A percentile compares a stretch with the other conserved stretches of the same genome.
Evolutionary conservation across 768 basidiomycete genomes (phyloP).

Genomic region (Xerocomellus amylosporus): DNA sequence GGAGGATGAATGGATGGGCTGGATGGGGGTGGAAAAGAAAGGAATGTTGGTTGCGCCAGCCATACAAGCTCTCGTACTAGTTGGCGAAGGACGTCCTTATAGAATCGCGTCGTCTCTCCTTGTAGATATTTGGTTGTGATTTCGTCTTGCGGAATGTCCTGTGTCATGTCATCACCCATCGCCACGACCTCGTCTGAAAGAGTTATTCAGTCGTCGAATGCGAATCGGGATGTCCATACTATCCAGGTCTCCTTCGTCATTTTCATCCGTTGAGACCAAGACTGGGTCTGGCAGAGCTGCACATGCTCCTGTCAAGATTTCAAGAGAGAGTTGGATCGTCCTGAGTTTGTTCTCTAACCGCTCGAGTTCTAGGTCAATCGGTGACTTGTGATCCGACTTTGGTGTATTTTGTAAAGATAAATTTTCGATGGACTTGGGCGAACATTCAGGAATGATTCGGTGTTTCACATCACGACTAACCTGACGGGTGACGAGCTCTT

Average conservation of each 20-base stretch:
- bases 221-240: constrained; percentile 19
- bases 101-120: constrained; percentile 30
- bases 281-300: constrained; percentile 83
- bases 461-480: constrained; percentile 32
- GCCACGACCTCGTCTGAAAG: constrained; percentile 45
- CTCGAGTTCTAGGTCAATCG: constrained; percentile 68
- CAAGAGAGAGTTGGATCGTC: constrained; percentile 78
- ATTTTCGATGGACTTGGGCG: constrained; percentile 48
- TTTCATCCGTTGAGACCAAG: constrained; percentile 35
- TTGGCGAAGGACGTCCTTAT: constrained; percentile 44
- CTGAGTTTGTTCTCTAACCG: constrained; percentile 66
- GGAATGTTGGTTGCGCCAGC: constrained; percentile 68
- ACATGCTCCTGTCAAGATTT: constrained; percentile 85
- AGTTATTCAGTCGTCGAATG: constrained; percentile 28
- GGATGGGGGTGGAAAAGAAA: constrained; percentile 78
- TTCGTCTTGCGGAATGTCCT: constrained; percentile 27
- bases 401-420: constrained; percentile 63
- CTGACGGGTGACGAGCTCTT: constrained; percentile 50
- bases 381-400: constrained; percentile 73
- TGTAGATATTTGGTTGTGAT: constrained; percentile 1
- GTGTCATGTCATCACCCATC: constrained; percentile 31
- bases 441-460: neutral
- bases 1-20: constrained; percentile 78
- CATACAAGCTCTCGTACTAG: constrained; percentile 67
- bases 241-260: constrained; percentile 36